Conservation (phyloP, 2,329 filamentous ascomycete genomes). For the Colletotrichum sp. region DNA sequence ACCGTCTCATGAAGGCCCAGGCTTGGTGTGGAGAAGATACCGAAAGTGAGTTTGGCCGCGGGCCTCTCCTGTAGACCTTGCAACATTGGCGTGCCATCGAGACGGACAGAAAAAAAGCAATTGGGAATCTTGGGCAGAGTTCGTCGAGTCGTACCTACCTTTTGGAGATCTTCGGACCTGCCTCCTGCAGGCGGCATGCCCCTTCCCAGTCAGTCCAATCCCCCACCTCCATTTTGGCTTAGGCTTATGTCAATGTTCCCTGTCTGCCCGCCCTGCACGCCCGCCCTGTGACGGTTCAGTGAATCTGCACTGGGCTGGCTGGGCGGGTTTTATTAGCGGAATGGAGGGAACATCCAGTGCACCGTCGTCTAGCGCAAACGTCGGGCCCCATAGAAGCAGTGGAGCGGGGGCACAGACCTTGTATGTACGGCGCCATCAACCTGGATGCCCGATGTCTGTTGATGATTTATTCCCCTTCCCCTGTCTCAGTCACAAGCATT, state of each 20-base stretch:
- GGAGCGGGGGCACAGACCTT: not conserved
- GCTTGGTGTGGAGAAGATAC: not conserved
- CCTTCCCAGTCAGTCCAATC: not conserved
- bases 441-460: not conserved
- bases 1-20: not conserved
- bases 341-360: not conserved
- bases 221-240: not conserved
- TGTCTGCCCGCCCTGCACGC: not conserved
- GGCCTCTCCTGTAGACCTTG: not conserved
- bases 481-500: not conserved
- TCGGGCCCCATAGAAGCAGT: not conserved
- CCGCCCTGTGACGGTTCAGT: slow-evolving; percentile 7
- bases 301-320: not conserved
- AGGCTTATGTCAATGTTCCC: not conserved
- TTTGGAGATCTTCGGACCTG: not conserved
- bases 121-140: not conserved
- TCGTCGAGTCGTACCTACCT: not conserved
- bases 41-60: not conserved
- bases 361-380: slow-evolving; percentile 8
- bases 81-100: not conserved
- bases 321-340: not conserved
- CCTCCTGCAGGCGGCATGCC: not conserved
- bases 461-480: not conserved
- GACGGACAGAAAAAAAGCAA: not conserved
- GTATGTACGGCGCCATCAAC: not conserved